A percentile compares a stretch with the other conserved stretches of the same genome.
Conservation (phyloP, 2,329 filamentous ascomycete genomes). For the Teratosphaeria pseudoeucalypti region DNA sequence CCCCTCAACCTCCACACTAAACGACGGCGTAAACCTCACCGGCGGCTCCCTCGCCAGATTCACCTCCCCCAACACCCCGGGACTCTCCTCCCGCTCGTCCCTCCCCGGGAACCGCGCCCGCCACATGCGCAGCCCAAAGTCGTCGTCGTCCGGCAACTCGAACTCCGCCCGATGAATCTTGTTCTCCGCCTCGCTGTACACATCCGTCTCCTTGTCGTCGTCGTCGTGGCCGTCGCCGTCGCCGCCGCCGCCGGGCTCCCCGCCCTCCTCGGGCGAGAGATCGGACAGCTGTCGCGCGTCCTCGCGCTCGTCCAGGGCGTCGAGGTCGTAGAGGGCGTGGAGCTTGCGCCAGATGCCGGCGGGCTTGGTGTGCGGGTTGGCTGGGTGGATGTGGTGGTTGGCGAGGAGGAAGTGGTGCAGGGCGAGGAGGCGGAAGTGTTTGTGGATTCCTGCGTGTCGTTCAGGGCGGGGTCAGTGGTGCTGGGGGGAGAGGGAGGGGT, state of each 20-base stretch:
- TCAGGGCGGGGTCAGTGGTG: slow-evolving; percentile 1
- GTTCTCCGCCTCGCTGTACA: slow-evolving; percentile 26
- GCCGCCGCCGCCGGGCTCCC: slow-evolving; percentile 26
- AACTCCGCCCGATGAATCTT: slow-evolving; percentile 33
- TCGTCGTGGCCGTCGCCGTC: slow-evolving; percentile 30
- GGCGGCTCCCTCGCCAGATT: slow-evolving; percentile 23
- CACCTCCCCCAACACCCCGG: slow-evolving; percentile 20
- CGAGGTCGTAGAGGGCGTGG: slow-evolving; percentile 70
- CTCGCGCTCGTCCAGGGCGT: slow-evolving; percentile 75
- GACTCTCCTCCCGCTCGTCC: slow-evolving; percentile 7
- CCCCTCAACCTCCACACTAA: slow-evolving; percentile 19
- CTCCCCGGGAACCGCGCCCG: slow-evolving; percentile 21
- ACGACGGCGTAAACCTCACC: slow-evolving; percentile 23
- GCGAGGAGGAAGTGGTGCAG: slow-evolving; percentile 39
- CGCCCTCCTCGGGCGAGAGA: slow-evolving; percentile 15
- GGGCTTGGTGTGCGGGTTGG: slow-evolving; percentile 62
- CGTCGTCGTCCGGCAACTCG: slow-evolving; percentile 25
- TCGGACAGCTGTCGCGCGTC: slow-evolving; percentile 46
- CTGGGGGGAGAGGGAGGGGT: neutral
- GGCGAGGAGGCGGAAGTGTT: slow-evolving; percentile 84
- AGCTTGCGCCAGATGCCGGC: slow-evolving; percentile 89
- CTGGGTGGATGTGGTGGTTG: slow-evolving; percentile 25
- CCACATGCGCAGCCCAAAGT: slow-evolving; percentile 35
- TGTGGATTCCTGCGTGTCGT: slow-evolving; percentile 61
- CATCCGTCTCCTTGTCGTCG: slow-evolving; percentile 27